Evolutionary conservation across 1,284 basidiomycete species (phyloP), one percentile per base, ranked within the genome.

Genomic region (Cutaneotrichosporon sp.): DNA sequence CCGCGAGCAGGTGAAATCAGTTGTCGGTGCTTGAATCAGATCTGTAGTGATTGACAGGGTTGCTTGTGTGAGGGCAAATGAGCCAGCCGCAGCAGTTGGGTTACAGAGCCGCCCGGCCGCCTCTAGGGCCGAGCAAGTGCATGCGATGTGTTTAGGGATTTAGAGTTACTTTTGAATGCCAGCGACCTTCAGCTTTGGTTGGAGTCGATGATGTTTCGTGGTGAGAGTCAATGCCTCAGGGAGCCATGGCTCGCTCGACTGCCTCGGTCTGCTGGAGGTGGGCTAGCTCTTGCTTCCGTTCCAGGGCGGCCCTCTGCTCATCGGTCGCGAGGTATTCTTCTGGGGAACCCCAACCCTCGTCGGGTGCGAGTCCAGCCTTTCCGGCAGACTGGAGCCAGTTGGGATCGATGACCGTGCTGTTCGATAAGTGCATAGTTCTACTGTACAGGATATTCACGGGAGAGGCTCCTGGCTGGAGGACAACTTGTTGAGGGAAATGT

Each of bases 401-500:
- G 14, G 58, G 38, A 32, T 59, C 58, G 49, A 59, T 34, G 14
- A 49, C 9, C 36, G 47, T 46, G 50, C 58, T 46, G 34, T 59
- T 32, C 49, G 47, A 50, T 50, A 49, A 58, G 42, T 49, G 46
- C 57, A 58, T 58, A 49, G 38, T 59, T 51, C 34, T 47, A 61
- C 52, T 49, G 49, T 52, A 52, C 58, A 56, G 47, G 42, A 56
- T 47, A 61, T 40, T 63, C 60, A 66, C 32, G 63, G 65, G 51
- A 66, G 67, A 8, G 65, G 65, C 57, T 66, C 67, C 55, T 60
- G 63, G 49, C 74, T 76, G 2, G 74, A 75, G 22, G 76, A 78
- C 49, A 79, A 67, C 68, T 78, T 78, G 69, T 79, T 79, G 56
- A 79, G 72, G 18, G 74, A 76, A 49, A 79, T 79, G 62, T 76